A percentile compares a stretch with the other conserved stretches of the same genome.
Conservation (phyloP, 768 basidiomycete species). For the Lyophyllum atratum region DNA sequence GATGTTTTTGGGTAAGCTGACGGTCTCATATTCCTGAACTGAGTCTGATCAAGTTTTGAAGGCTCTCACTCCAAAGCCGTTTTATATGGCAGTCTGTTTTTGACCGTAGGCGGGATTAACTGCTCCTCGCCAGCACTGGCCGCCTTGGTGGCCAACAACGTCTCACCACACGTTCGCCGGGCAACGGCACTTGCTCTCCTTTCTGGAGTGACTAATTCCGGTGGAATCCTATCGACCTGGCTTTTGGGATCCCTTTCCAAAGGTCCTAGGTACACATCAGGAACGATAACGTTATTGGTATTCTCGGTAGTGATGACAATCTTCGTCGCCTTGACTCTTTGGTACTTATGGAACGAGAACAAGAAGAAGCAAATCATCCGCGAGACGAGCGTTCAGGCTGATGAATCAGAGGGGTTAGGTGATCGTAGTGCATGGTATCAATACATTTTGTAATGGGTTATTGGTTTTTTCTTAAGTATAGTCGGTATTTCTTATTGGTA, state of each 20-base stretch:
- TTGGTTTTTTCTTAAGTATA: not conserved
- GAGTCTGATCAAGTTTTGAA: conserved; percentile 7
- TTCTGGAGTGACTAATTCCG: conserved; percentile 35
- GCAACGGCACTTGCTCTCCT: conserved; percentile 41
- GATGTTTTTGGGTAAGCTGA: conserved; percentile 38
- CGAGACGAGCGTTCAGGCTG: conserved; percentile 18
- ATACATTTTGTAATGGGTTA: conserved; percentile 29
- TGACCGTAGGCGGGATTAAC: conserved; percentile 35
- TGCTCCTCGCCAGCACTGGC: conserved; percentile 33
- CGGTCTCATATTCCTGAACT: not conserved
- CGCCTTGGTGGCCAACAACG: conserved; percentile 46
- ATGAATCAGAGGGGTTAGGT: conserved; percentile 31
- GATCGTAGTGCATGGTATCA: conserved; percentile 39
- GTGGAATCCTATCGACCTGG: conserved; percentile 46
- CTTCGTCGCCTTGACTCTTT: conserved; percentile 25
- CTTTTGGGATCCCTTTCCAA: conserved; percentile 37
- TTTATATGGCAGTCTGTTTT: conserved; percentile 39
- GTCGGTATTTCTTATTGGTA: not conserved
- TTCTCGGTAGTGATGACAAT: conserved; percentile 25
- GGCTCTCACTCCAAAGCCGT: conserved; percentile 20
- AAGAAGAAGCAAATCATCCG: conserved; percentile 30
- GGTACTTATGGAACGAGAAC: conserved; percentile 31
- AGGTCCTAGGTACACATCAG: conserved; percentile 36
- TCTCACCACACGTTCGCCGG: conserved; percentile 36
- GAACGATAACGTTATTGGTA: conserved; percentile 27